Base-by-base conservation (phyloP, 352 stramenopile genomes). In the Plasmopara viticola region DNA sequence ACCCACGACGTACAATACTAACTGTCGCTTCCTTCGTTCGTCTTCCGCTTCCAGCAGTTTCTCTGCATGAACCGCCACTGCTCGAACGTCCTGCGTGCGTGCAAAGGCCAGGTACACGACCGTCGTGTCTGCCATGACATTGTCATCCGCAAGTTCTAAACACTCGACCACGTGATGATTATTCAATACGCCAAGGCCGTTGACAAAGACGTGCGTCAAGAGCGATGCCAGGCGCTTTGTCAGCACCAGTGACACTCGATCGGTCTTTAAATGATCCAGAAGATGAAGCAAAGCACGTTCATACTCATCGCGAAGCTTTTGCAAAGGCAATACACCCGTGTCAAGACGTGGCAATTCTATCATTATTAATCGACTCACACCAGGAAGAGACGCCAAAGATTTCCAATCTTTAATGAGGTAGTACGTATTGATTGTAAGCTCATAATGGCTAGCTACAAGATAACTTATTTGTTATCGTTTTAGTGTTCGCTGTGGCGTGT, bases 191-290 rank as follows among this genome's bases (percentile, higher is more conserved):
- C 64, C 53, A 2, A 78, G 56, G 9, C 74, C 78, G 34, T 70
- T 50, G 5, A 78, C 61, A 30, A 86, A 78, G 38, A 88, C 66
- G 47, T 87, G 74, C 25, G 74, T 77, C 31, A 88, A 61, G 43
- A 88, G 60, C 50, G 71, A 66, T 25, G 70, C 72, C 20, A 88
- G 44, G 2, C 78, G 70, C 33, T 72, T 75, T 15, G 72, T 62
- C 38, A 86, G 60, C 60, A 88, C 74, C 28, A 86, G 60, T 29
- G 72, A 73, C 50, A 81, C 65, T 31, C 63, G 62, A 44, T 66
- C 52, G 1, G 64, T 60, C 20, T 64, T 53, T 9, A 73, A 53
- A 25, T 68, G 58, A 10, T 57, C 49, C 50, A 86, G 62, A 9
- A 68, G 47, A 52, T 70, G 58, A 15, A 66, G 72, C 50, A 86